Evolutionary conservation across 139 green algal genomes (phyloP), one percentile per base, ranked within the genome.

Genomic region (Coelastrella sp.): DNA sequence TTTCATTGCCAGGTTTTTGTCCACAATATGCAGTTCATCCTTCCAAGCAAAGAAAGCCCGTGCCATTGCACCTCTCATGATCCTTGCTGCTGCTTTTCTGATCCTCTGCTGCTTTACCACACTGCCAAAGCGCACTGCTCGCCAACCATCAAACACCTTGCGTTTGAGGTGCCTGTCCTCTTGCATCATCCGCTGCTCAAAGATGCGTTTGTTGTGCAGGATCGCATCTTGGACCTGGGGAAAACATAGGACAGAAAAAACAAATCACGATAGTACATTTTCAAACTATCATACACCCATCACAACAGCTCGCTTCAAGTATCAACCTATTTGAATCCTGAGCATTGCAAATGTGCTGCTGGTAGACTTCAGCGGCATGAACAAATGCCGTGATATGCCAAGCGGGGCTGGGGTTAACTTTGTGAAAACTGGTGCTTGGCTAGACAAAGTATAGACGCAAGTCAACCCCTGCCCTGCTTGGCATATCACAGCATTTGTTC

Each of bases 191-290:
- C 94, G 92, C 74, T 95, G 92, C 94, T 96, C 92, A 80, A 98
- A 97, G 73, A 97, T 90, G 47, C 87, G 81, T 76, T 95, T 93
- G 94, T 97, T 98, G 93, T 97, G 96, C 83, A 96, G 91, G 59
- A 98, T 96, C 11, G 95, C 95, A 23, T 96, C 90, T 93, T 98
- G 96, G 23, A 97, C 92, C 92, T 95, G 91, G 32, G 32, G 32
- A 47, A 47, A 47, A 47, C 6, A 56, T 2, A 19, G 3, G 17
- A 19, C 10, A 22, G 17, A 65, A 2, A 88, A 59, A 3, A 71
- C 4, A 73, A 7, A 19, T 54, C 5, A 20, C 23, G 73, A 19
- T 23, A 7, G 4, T 13, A 32, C 20, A 5, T 16, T n/a, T 78
- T 7, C 73, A 54, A 7, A 5, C 16, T 54, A 78, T 56, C 20